These are phyloP conservation scores for Curvularia verruculosa DNA, from an alignment of 2,329 filamentous ascomycete species.

Conservation along the genomic window DNA sequence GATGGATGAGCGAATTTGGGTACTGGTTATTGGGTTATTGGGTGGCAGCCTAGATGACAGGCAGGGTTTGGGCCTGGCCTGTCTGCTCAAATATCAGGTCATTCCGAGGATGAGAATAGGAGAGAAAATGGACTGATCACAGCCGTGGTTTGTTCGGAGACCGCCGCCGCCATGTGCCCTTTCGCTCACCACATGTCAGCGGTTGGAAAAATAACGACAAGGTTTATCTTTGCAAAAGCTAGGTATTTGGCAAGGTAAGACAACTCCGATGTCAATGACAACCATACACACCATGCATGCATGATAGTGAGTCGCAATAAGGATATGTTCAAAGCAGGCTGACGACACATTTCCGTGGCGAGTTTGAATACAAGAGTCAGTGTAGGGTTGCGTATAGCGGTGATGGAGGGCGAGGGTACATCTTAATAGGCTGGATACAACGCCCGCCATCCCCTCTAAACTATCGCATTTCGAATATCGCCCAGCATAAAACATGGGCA, in stretches of 20 bases:
- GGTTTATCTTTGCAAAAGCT: slow-evolving; percentile 12
- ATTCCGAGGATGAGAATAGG: neutral
- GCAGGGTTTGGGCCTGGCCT: neutral
- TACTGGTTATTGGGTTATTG: neutral
- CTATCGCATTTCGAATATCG: neutral
- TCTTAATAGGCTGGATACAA: slow-evolving; percentile 3
- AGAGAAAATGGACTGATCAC: neutral
- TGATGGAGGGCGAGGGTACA: slow-evolving; percentile 6
- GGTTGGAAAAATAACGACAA: neutral
- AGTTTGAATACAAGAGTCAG: neutral
- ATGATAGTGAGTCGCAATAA: slow-evolving; percentile 15
- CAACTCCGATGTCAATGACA: slow-evolving; percentile 6
- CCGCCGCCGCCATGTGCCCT: neutral
- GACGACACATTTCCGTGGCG: neutral
- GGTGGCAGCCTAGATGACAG: slow-evolving; percentile 1
- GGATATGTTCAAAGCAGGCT: neutral
- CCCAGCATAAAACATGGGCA: neutral
- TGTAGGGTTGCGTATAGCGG: neutral
- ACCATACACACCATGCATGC: slow-evolving; percentile 12
- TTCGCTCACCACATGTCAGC: neutral
- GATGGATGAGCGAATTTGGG: neutral
- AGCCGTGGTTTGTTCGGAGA: slow-evolving; percentile 1
- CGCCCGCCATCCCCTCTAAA: neutral
- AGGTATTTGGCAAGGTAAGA: slow-evolving; percentile 10
- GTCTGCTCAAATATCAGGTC: neutral